A percentile compares a stretch with the other conserved stretches of the same genome.
Conservation (phyloP, 805 yeast species). For the Komagataella pastoris region DNA sequence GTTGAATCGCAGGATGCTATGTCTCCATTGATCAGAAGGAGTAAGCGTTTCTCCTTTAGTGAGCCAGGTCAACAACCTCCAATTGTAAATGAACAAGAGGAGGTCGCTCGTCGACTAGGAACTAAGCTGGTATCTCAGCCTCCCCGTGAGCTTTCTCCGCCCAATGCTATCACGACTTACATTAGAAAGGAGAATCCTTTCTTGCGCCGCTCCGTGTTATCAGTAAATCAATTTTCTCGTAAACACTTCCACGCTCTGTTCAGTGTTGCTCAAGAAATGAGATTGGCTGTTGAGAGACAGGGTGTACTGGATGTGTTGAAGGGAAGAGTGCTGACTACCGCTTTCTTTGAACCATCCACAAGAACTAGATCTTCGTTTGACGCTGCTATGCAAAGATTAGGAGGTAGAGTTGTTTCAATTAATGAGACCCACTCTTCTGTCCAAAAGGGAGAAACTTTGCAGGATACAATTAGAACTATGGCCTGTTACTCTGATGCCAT, state of each 20-base stretch:
- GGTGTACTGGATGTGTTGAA: constrained; percentile 86
- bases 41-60: constrained; percentile 13
- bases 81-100: not conserved
- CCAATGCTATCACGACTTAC: constrained; percentile 66
- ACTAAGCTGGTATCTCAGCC: constrained; percentile 65
- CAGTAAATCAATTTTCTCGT: constrained; percentile 80
- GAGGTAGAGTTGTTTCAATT: constrained; percentile 91
- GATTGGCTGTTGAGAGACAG: constrained; percentile 90
- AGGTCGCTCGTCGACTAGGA: constrained; percentile 18
- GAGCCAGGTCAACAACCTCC: not conserved
- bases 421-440: constrained; percentile 84
- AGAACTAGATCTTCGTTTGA: constrained; percentile 95
- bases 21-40: constrained; percentile 25
- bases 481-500: constrained; percentile 95
- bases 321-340: constrained; percentile 85
- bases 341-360: constrained; percentile 97
- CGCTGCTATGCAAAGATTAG: constrained; percentile 99
- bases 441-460: constrained; percentile 95
- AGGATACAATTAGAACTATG: constrained; percentile 89
- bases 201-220: constrained; percentile 74
- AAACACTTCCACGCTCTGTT: constrained; percentile 85
- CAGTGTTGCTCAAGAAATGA: constrained; percentile 96
- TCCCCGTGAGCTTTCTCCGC: constrained; percentile 59
- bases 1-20: constrained; percentile 15
- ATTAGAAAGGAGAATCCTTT: constrained; percentile 82